These are phyloP conservation scores for Zygoascus sp. DNA, from an alignment of 1,139 yeast genomes.

Conservation along the genomic window DNA sequence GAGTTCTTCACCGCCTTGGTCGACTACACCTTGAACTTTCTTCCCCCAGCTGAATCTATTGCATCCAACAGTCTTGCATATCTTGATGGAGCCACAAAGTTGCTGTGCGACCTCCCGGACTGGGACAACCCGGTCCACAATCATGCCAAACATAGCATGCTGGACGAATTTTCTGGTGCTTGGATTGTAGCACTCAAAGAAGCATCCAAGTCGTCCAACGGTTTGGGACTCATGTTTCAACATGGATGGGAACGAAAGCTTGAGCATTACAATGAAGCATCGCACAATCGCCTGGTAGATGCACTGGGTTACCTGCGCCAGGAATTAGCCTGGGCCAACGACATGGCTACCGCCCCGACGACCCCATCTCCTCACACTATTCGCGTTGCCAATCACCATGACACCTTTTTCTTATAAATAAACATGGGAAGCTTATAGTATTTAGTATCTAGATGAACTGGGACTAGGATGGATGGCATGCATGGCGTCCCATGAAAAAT, in stretches of 20 bases:
- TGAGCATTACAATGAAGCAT: constrained; percentile 52
- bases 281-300: constrained; percentile 38
- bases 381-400: constrained; percentile 6
- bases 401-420: not conserved
- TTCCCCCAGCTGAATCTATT: constrained; percentile 71
- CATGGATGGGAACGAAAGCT: constrained; percentile 55
- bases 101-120: constrained; percentile 66
- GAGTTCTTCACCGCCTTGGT: constrained; percentile 75
- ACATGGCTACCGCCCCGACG: not conserved
- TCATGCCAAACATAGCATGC: constrained; percentile 65
- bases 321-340: constrained; percentile 26
- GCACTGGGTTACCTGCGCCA: constrained; percentile 26
- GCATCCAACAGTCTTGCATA: constrained; percentile 57
- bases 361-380: constrained; percentile 10
- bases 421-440: not conserved
- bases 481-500: not conserved
- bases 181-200: constrained; percentile 63
- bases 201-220: constrained; percentile 37
- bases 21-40: constrained; percentile 71
- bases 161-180: constrained; percentile 74
- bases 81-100: constrained; percentile 59
- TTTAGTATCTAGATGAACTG: not conserved
- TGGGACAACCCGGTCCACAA: constrained; percentile 70
- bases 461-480: not conserved
- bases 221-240: constrained; percentile 40